phyloP scores from a whole-genome alignment of 2,329 filamentous ascomycete species.

The Chrysosporium keratinophilum region DNA sequence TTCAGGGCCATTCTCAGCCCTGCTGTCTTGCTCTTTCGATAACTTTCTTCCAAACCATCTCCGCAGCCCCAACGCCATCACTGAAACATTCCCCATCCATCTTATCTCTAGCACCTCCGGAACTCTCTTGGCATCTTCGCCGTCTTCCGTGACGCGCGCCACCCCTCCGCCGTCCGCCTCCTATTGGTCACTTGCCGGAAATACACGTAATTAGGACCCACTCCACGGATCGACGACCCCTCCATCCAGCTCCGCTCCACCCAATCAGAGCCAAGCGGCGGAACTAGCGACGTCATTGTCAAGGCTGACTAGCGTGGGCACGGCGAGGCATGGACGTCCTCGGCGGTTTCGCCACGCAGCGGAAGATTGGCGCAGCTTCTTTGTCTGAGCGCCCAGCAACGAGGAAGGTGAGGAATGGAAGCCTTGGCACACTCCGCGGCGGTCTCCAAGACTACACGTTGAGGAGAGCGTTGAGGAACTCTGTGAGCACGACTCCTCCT shows the following conservation, averaged over 20 bases:
- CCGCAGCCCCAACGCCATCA: background rate
- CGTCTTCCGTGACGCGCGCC: background rate
- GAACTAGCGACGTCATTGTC: conserved; percentile 1
- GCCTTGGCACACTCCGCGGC: conserved; percentile 1
- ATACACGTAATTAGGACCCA: conserved; percentile 11
- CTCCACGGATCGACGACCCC: background rate
- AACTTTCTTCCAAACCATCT: background rate
- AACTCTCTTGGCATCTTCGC: conserved; percentile 10
- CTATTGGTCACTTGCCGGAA: conserved; percentile 1
- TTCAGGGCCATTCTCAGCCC: no score
- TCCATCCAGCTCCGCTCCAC: background rate
- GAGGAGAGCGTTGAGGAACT: no score
- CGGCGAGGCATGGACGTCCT: background rate
- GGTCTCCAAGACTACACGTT: background rate
- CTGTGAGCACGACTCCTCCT: no score
- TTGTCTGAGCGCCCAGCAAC: background rate
- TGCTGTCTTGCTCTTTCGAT: background rate
- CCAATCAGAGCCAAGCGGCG: conserved; percentile 1
- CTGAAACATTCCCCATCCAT: background rate
- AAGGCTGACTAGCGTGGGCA: background rate
- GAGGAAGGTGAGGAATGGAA: background rate
- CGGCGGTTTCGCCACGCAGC: conserved; percentile 5
- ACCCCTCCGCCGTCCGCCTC: background rate
- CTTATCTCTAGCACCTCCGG: conserved; percentile 4
- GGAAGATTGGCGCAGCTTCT: conserved; percentile 4